Conservation (phyloP, 495 filamentous ascomycete genomes). For the Lasiosphaeria ovina region DNA sequence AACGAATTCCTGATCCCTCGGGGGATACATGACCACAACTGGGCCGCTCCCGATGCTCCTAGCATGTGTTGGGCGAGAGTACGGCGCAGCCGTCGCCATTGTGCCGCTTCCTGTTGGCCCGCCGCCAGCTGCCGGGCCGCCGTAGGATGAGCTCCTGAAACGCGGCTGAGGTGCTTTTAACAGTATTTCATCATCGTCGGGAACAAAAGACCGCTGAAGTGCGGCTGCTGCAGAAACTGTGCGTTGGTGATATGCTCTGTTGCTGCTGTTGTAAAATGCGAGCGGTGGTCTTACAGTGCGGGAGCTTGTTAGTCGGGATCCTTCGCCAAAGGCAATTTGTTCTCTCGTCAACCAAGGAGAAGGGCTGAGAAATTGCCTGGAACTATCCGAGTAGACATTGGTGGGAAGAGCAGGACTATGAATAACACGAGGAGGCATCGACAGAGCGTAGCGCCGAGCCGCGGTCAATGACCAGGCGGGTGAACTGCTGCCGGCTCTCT, state of each 20-base stretch:
- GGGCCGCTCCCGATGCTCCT: not conserved
- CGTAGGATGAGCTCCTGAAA: not conserved
- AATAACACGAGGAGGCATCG: no score
- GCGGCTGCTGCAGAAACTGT: conserved; percentile 2
- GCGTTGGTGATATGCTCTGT: conserved; percentile 5
- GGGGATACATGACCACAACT: conserved; percentile 26
- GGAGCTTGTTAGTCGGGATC: not conserved
- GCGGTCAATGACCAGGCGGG: not conserved
- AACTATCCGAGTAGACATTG: no score
- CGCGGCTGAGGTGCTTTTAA: conserved; percentile 5
- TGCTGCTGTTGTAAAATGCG: conserved; percentile 3
- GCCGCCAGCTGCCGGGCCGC: not conserved
- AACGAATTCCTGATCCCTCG: conserved; percentile 28
- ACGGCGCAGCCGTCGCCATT: not conserved
- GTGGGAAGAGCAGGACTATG: no score
- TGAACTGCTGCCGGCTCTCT: not conserved
- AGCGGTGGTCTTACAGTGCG: conserved; percentile 4
- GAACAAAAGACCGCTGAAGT: not conserved
- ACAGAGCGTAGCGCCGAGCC: no score
- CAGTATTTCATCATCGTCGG: not conserved
- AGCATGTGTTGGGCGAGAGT: not conserved
- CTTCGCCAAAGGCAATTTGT: not conserved
- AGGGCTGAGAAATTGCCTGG: no score
- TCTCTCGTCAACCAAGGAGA: no score
- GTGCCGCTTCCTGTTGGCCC: not conserved